A percentile compares a stretch with the other conserved stretches of the same genome.
phyloP scores from a whole-genome alignment of 2,329 filamentous ascomycete species.

The Calonectria fujianensis region DNA sequence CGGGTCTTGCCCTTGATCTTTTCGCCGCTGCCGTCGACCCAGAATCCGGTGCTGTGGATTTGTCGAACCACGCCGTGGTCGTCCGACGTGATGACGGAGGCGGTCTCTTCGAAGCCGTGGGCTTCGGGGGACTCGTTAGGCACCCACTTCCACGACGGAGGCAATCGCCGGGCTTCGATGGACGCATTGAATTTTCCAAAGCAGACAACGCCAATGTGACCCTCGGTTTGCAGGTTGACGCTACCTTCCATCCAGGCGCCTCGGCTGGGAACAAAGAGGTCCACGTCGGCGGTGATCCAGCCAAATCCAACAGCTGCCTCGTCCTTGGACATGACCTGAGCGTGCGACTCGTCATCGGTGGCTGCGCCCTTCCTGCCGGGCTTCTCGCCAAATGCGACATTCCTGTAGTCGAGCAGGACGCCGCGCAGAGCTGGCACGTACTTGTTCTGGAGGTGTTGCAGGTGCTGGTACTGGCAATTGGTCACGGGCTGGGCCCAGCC shows the following conservation, averaged over 20 bases:
- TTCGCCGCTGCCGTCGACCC: conserved; percentile 82
- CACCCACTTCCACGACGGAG: conserved; percentile 87
- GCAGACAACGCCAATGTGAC: conserved; percentile 91
- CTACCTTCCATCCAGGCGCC: conserved; percentile 86
- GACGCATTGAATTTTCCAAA: conserved; percentile 95
- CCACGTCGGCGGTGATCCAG: conserved; percentile 91
- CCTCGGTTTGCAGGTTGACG: conserved; percentile 90
- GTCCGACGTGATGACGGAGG: conserved; percentile 63
- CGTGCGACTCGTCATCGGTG: conserved; percentile 68
- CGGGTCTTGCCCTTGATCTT: conserved; percentile 82
- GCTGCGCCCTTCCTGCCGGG: conserved; percentile 71
- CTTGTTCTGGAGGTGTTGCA: conserved; percentile 83
- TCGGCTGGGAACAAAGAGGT: conserved; percentile 85
- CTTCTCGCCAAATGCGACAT: conserved; percentile 78
- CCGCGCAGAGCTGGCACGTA: conserved; percentile 84
- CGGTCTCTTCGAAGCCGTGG: conserved; percentile 64
- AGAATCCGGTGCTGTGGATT: conserved; percentile 80
- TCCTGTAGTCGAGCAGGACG: conserved; percentile 84
- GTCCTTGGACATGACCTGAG: conserved; percentile 74
- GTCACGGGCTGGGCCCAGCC: conserved; percentile 82
- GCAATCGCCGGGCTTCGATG: conserved; percentile 85
- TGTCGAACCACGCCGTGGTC: conserved; percentile 73
- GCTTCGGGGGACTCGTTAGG: conserved; percentile 69
- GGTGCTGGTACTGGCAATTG: conserved; percentile 82
- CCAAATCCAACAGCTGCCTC: conserved; percentile 92